Percentiles rank a stretch among this genome's conserved stretches.
phyloP scores from a whole-genome alignment of 2,329 filamentous ascomycete genomes.

The Emericellopsis cladophorae region DNA sequence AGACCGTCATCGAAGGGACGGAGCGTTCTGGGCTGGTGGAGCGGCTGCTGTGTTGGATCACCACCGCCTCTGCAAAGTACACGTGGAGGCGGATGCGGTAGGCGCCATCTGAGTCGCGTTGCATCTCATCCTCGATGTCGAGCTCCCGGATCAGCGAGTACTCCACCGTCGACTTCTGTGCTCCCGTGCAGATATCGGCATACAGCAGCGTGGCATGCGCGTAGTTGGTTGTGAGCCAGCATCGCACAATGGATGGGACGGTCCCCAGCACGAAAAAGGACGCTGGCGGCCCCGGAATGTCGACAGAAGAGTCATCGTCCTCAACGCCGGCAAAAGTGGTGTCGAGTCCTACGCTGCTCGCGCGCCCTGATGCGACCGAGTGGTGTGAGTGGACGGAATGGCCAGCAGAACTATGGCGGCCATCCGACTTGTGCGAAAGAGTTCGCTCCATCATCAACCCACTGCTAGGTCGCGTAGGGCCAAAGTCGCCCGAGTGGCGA shows the following conservation, averaged over 20 bases:
- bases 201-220: slow-evolving; percentile 83
- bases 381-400: slow-evolving; percentile 58
- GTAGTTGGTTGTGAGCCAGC: slow-evolving; percentile 86
- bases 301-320: slow-evolving; percentile 52
- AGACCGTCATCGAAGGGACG: slow-evolving; percentile 67
- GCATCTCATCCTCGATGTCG: slow-evolving; percentile 53
- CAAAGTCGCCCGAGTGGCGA: slow-evolving; percentile 73
- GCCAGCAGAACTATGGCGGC: slow-evolving; percentile 84
- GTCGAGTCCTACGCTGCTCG: slow-evolving; percentile 80
- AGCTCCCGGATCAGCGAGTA: slow-evolving; percentile 63
- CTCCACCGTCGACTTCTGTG: slow-evolving; percentile 76
- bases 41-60: slow-evolving; percentile 62
- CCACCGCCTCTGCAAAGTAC: slow-evolving; percentile 82
- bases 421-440: slow-evolving; percentile 90
- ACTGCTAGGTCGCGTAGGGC: slow-evolving; percentile 63
- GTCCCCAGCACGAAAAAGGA: slow-evolving; percentile 77
- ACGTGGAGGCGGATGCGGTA: slow-evolving; percentile 66
- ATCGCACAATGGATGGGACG: slow-evolving; percentile 87
- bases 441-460: slow-evolving; percentile 85
- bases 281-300: slow-evolving; percentile 65
- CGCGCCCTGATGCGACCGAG: slow-evolving; percentile 66
- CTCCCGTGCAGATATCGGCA: slow-evolving; percentile 84
- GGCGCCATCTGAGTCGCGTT: slow-evolving; percentile 50
- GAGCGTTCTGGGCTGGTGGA: slow-evolving; percentile 54
- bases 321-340: slow-evolving; percentile 49